Base-by-base conservation (phyloP, 805 yeast species). In the Jamesozyma rosinii region DNA sequence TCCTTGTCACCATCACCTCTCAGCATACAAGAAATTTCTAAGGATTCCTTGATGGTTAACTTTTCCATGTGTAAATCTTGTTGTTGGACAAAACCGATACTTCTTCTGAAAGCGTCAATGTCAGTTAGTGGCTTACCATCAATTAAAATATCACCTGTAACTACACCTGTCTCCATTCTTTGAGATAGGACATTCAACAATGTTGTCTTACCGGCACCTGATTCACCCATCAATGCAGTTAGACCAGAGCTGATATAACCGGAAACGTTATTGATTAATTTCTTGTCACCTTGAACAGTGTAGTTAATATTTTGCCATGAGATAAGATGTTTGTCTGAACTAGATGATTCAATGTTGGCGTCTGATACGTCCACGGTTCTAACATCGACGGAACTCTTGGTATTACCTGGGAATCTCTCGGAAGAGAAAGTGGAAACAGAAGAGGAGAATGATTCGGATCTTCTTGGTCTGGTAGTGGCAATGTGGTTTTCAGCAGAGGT, bases 221-320 rank as follows among this genome's bases (percentile, higher is more conserved):
- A 75, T 54, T 75, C 81, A 48, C 83, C 83, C 80, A 76, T 77
- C 38, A 77, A 58, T 1, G 82, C 76, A 21, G 75, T 71, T 47
- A 72, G 57, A 44, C 88, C 88, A 14, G 86, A 84, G 55, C 76
- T 74, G 45, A 79, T 83, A 70, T 77, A 81, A 24, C 88, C 88
- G 49, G 74, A 75, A 26, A 71, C 70, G 47, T 67, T 62, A 45
- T 69, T 66, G 33, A 74, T 62, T 30, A 72, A 52, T 39, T 64
- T 53, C 36, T 51, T 54, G n/a, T 51, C 46, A 22, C 53, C 53
- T 24, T 43, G 47, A 50, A 81, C 74, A 30, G 68, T 70, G 53
- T 79, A 81, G 49, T 71, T 65, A 13, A 81, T 75, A 51, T 79
- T 65, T 52, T 71, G 74, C 88, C 88, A 81, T 46, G 72, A 71